These are phyloP conservation scores for Fusarium brevicatenulatum DNA, from an alignment of 2,329 filamentous ascomycete genomes.

Conservation along the genomic window DNA sequence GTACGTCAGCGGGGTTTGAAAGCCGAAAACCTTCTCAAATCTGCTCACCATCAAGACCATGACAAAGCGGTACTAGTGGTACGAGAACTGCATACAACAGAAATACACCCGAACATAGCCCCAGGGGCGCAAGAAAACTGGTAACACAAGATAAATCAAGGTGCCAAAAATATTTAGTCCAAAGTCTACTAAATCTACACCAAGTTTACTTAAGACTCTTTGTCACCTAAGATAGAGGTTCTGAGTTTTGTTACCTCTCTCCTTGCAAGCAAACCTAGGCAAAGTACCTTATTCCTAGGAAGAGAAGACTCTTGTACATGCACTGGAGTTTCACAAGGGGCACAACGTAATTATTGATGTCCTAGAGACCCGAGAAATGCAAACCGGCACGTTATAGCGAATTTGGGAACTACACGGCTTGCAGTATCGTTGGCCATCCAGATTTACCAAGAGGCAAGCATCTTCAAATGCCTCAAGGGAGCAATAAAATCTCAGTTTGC, in stretches of 20 bases:
- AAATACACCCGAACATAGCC: background rate
- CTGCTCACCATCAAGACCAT: slow-evolving; percentile 50
- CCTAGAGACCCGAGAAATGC: too few species aligned
- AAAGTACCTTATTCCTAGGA: background rate
- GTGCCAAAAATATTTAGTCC: background rate
- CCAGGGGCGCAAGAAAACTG: background rate
- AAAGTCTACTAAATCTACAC: background rate
- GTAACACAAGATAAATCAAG: background rate
- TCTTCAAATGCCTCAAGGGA: background rate
- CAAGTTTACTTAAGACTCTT: background rate
- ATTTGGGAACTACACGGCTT: background rate
- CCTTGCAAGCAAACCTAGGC: background rate
- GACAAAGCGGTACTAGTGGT: slow-evolving; percentile 17
- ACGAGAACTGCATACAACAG: background rate
- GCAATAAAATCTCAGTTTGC: background rate
- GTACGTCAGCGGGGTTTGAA: slow-evolving; percentile 44
- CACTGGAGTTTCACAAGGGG: background rate
- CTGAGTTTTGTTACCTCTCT: background rate
- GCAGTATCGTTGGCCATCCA: background rate
- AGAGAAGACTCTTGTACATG: background rate
- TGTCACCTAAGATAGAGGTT: background rate
- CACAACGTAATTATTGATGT: background rate
- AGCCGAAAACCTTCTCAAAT: slow-evolving; percentile 63
- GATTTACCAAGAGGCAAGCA: background rate
- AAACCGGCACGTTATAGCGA: background rate